Evolutionary conservation across 2,329 filamentous ascomycete genomes (phyloP).

Genomic region (Exophiala sideris): DNA sequence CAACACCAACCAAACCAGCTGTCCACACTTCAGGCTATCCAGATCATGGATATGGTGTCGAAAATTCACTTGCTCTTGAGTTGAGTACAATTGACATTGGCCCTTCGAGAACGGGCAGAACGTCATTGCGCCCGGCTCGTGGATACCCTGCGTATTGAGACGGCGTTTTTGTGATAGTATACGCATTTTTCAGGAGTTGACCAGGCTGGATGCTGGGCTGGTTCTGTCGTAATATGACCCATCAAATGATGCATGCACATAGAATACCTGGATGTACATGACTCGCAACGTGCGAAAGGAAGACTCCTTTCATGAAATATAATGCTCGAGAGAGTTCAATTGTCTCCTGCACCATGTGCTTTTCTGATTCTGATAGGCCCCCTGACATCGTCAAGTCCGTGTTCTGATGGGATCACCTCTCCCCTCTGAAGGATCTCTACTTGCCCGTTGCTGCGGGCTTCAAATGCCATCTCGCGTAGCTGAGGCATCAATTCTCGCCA

Average conservation of each 20-base stretch:
- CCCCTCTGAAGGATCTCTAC: conserved; percentile 52
- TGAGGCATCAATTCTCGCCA: conserved; percentile 50
- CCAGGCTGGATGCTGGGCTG: neutral
- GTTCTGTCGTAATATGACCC: neutral
- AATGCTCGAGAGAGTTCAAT: neutral
- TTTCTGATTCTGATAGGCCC: conserved; percentile 43
- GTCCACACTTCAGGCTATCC: neutral
- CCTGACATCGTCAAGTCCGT: conserved; percentile 37
- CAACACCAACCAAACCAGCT: conserved; percentile 24
- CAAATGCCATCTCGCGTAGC: conserved; percentile 43
- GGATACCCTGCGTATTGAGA: conserved; percentile 23
- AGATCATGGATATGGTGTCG: conserved; percentile 24
- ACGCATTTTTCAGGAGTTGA: neutral
- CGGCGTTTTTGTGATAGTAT: neutral
- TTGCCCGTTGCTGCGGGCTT: conserved; percentile 38
- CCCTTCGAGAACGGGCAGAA: conserved; percentile 23
- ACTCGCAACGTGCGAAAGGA: neutral
- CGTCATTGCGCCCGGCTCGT: conserved; percentile 13
- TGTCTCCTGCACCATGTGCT: neutral
- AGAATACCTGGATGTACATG: neutral
- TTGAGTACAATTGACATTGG: conserved; percentile 53
- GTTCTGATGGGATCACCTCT: conserved; percentile 31
- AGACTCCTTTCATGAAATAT: conserved; percentile 1
- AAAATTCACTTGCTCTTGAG: conserved; percentile 55
- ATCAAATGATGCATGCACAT: neutral